Conservation (phyloP, 2,329 filamentous ascomycete species). For the Didymella exigua region DNA sequence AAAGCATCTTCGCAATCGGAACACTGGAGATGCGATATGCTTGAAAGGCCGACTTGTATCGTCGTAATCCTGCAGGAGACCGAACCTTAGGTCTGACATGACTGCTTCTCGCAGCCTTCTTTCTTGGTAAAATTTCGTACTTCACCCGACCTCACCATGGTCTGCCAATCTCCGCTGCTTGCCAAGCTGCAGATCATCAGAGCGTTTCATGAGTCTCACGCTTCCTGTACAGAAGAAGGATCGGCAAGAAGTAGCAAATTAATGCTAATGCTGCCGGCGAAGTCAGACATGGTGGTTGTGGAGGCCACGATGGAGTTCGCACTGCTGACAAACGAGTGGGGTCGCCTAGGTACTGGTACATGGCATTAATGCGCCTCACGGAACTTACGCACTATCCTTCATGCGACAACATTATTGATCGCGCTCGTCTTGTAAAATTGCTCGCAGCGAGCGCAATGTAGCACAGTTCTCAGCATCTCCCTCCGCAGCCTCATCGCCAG, state of each 20-base stretch:
- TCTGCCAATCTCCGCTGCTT: background rate
- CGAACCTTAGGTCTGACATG: no score
- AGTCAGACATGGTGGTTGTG: background rate
- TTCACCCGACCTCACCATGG: background rate
- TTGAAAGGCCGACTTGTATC: background rate
- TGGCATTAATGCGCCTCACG: background rate
- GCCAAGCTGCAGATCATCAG: background rate
- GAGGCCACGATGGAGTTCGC: slow-evolving; percentile 3
- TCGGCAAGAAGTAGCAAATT: background rate
- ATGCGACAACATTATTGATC: background rate
- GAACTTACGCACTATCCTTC: background rate
- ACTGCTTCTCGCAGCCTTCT: background rate
- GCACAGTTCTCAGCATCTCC: no score
- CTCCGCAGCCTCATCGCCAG: no score
- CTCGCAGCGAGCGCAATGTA: background rate
- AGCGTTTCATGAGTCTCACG: background rate
- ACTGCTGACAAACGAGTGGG: slow-evolving; percentile 6
- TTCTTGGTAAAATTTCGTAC: background rate
- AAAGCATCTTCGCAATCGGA: slow-evolving; percentile 32
- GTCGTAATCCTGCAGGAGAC: no score
- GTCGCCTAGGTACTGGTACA: no score
- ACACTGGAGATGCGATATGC: slow-evolving; percentile 20
- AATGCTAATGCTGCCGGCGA: background rate
- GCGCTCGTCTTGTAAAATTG: no score
- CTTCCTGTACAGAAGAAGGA: background rate